These are phyloP conservation scores for Pichia norvegensis DNA, from an alignment of 1,139 yeast species.

Conservation along the genomic window DNA sequence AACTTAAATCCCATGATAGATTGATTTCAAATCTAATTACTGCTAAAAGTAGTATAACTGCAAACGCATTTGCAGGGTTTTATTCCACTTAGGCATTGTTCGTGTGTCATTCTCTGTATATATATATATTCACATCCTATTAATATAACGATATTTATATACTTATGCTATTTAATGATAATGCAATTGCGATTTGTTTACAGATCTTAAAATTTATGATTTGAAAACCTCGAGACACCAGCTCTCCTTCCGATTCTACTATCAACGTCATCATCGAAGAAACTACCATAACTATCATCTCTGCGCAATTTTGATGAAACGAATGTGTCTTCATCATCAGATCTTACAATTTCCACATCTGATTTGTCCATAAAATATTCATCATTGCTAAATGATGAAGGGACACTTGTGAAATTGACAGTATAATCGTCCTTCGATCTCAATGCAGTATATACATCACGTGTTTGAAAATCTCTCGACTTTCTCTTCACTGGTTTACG, in stretches of 20 bases:
- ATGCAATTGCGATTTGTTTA: no score
- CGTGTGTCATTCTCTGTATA: neutral
- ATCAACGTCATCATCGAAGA: neutral
- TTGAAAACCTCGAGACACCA: neutral
- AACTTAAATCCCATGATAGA: neutral
- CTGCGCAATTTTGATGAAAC: neutral
- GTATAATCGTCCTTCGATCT: neutral
- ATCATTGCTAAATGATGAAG: neutral
- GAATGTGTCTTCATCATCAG: neutral
- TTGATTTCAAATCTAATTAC: slow-evolving; percentile 16
- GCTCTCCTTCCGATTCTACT: neutral
- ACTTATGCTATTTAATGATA: no score
- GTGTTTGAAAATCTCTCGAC: neutral
- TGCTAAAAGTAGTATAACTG: slow-evolving; percentile 16
- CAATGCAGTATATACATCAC: neutral
- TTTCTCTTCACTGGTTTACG: neutral
- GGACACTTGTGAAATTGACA: neutral
- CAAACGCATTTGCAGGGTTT: slow-evolving; percentile 9
- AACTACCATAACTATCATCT: neutral
- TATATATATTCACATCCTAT: neutral
- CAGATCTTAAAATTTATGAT: neutral
- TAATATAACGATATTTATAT: neutral
- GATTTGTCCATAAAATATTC: neutral
- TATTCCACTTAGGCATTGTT: neutral
- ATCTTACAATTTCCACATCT: neutral